phyloP scores from a whole-genome alignment of 306 rosid species.

The Carpinus viminea region DNA sequence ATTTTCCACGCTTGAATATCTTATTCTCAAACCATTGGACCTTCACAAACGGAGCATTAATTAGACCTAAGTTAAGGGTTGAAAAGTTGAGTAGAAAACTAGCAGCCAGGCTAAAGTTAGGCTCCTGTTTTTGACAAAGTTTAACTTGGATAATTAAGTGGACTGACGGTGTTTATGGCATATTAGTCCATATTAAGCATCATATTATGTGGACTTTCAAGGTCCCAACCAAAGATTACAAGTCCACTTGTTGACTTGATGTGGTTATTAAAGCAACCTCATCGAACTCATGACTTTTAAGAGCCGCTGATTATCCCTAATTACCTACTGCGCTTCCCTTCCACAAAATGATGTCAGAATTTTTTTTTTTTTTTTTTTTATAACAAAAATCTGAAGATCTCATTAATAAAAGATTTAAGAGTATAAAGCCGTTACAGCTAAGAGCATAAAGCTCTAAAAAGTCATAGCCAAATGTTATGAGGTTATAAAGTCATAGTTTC shows the following conservation, averaged over 20 bases:
- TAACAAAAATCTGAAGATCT: no score
- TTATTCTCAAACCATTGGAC: no score
- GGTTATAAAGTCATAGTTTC: no score
- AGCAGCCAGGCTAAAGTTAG: neutral
- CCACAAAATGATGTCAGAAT: neutral
- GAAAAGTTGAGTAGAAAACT: neutral
- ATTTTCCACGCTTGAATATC: no score
- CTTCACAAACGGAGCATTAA: no score
- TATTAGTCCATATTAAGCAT: neutral
- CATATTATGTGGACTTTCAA: constrained; percentile 2
- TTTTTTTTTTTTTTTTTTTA: no score
- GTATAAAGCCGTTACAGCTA: no score
- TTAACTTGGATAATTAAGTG: neutral
- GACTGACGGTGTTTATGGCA: neutral
- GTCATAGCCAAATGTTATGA: no score
- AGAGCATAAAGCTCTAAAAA: no score
- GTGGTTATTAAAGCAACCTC: neutral
- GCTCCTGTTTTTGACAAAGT: neutral
- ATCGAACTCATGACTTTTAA: neutral
- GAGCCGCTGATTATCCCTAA: neutral
- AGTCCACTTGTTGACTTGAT: neutral
- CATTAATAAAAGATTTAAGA: no score
- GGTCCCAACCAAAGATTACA: neutral
- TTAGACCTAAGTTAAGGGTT: neutral
- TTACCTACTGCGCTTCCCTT: neutral